Evolutionary conservation across 2,329 filamentous ascomycete genomes (phyloP).

Genomic region (Monosporascus ibericus): DNA sequence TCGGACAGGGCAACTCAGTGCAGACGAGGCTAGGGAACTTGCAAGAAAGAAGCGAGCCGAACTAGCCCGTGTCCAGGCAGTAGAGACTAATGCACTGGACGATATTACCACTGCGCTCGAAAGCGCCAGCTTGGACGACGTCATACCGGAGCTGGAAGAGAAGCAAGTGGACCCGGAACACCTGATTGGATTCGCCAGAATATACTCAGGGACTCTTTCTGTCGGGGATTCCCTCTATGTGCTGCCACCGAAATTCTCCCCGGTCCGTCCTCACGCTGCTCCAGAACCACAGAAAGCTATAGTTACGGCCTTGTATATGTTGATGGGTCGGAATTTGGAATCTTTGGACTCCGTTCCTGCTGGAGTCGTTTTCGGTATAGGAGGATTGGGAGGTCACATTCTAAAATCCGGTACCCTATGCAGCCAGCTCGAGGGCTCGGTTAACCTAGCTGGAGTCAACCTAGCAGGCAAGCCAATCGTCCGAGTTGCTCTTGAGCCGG

Average conservation of each 20-base stretch:
- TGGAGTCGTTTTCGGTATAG: conserved; percentile 92
- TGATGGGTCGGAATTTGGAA: conserved; percentile 91
- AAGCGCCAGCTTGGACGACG: conserved; percentile 52
- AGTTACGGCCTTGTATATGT: conserved; percentile 82
- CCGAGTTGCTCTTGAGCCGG: conserved; percentile 88
- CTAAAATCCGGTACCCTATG: conserved; percentile 93
- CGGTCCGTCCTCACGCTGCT: conserved; percentile 63
- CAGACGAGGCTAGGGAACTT: conserved; percentile 84
- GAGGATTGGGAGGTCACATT: conserved; percentile 86
- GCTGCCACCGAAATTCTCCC: conserved; percentile 86
- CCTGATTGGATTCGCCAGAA: conserved; percentile 86
- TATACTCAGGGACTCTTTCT: conserved; percentile 84
- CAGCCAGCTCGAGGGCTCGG: conserved; percentile 75
- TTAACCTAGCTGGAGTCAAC: conserved; percentile 82
- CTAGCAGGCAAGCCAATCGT: conserved; percentile 86
- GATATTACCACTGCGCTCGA: conserved; percentile 56
- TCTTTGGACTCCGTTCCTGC: conserved; percentile 78
- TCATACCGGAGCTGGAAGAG: conserved; percentile 39
- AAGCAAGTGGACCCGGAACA: conserved; percentile 72
- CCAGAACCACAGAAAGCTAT: conserved; percentile 77
- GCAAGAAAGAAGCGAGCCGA: conserved; percentile 86
- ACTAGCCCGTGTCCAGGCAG: conserved; percentile 71
- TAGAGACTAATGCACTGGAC: conserved; percentile 45
- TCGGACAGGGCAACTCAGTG: conserved; percentile 63
- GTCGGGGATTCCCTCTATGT: conserved; percentile 91